A percentile compares a stretch with the other conserved stretches of the same genome.
These are phyloP conservation scores for Arthrobotrys sinensis DNA, from an alignment of 2,329 filamentous ascomycete species.

Conservation along the genomic window DNA sequence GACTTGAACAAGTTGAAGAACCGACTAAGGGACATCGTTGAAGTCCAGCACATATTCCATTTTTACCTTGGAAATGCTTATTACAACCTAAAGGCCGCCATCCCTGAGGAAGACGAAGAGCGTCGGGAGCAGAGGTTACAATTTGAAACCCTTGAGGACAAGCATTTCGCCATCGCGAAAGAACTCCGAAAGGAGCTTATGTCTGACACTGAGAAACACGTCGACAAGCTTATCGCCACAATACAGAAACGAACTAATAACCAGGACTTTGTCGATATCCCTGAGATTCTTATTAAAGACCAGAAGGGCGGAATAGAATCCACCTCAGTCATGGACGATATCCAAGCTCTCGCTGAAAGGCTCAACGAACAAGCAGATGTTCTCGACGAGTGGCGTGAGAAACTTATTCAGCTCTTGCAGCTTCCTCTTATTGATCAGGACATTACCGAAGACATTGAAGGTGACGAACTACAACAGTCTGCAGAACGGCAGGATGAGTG, in stretches of 20 bases:
- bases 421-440: constrained; percentile 88
- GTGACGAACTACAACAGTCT: constrained; percentile 90
- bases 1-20: constrained; percentile 55
- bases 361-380: constrained; percentile 81
- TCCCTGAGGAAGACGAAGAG: constrained; percentile 77
- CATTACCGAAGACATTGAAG: constrained; percentile 80
- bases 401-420: constrained; percentile 73
- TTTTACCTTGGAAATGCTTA: constrained; percentile 48
- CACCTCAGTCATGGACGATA: constrained; percentile 75
- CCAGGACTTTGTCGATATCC: constrained; percentile 76
- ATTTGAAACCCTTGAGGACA: constrained; percentile 32
- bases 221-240: constrained; percentile 76
- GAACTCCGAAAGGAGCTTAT: constrained; percentile 74
- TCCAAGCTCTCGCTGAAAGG: constrained; percentile 75
- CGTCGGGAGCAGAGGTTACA: constrained; percentile 74
- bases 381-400: constrained; percentile 81
- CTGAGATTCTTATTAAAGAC: constrained; percentile 73
- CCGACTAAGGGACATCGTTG: constrained; percentile 42
- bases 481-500: constrained; percentile 90
- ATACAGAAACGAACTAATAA: constrained; percentile 73
- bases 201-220: constrained; percentile 73
- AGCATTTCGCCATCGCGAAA: constrained; percentile 83
- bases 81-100: constrained; percentile 67
- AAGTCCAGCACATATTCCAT: constrained; percentile 52
- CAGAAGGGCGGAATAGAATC: constrained; percentile 81